phyloP scores from a whole-genome alignment of 306 rosid species.

The Vicia sativa region DNA sequence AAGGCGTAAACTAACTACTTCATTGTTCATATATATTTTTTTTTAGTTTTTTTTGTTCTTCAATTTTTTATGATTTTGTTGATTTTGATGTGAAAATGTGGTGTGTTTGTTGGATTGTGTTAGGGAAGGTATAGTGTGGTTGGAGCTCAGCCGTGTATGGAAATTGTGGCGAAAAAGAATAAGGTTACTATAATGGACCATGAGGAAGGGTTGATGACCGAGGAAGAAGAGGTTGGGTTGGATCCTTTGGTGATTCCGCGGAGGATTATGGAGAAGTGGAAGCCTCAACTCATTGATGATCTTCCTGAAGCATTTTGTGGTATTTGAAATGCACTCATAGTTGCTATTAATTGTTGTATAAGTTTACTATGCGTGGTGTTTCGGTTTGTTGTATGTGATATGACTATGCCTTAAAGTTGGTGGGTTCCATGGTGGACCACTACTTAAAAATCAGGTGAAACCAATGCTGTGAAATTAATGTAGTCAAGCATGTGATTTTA shows the following conservation, averaged over 20 bases:
- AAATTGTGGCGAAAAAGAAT: constrained; percentile 91
- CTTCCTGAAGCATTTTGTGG: constrained; percentile 99
- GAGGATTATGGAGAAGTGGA: constrained; percentile 79
- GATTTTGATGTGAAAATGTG: constrained; percentile 22
- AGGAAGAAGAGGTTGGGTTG: constrained; percentile 76
- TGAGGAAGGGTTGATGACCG: constrained; percentile 62
- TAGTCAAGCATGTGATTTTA: no score
- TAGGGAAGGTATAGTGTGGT: constrained; percentile 90
- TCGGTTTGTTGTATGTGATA: constrained; percentile 2
- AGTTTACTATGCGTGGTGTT: neutral
- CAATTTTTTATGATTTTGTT: neutral
- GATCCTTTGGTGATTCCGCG: constrained; percentile 86
- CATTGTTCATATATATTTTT: neutral
- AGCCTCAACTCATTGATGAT: constrained; percentile 78
- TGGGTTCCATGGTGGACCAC: neutral
- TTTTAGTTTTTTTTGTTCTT: neutral
- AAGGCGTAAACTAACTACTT: constrained; percentile 59
- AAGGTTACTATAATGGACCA: constrained; percentile 87
- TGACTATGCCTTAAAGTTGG: constrained; percentile 13
- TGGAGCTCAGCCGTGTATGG: constrained; percentile 94
- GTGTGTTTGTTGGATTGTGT: constrained; percentile 22
- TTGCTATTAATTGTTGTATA: neutral
- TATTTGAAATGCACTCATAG: constrained; percentile 33
- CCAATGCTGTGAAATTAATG: neutral
- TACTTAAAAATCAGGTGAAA: neutral